Conservation (phyloP, 2,329 filamentous ascomycete species). For the Xylariaceae sp. region DNA sequence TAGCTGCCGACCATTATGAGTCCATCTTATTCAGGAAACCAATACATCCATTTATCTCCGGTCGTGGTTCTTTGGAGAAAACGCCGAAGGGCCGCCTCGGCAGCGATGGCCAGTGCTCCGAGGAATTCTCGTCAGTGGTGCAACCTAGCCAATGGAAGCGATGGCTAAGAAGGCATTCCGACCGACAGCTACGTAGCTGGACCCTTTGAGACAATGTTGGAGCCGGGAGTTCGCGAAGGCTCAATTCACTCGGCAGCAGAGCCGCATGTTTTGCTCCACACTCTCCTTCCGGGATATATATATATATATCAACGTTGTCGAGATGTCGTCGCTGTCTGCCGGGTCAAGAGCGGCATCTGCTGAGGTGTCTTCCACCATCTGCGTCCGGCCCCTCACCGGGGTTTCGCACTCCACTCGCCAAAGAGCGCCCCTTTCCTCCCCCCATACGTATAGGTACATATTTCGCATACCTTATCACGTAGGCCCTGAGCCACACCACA, state of each 20-base stretch:
- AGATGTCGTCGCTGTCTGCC: constrained; percentile 4
- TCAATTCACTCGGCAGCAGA: constrained; percentile 24
- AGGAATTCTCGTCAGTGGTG: constrained; percentile 30
- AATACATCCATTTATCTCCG: too few species aligned
- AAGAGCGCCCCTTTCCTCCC: too few species aligned
- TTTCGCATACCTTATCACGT: neutral
- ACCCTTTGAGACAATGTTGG: constrained; percentile 20
- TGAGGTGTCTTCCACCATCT: too few species aligned
- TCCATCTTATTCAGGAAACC: too few species aligned
- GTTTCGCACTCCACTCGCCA: too few species aligned
- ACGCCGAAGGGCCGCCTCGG: too few species aligned
- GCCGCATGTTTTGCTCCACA: constrained; percentile 30
- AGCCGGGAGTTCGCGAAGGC: constrained; percentile 27
- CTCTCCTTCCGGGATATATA: constrained; percentile 6
- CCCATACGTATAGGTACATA: neutral
- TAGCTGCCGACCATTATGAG: too few species aligned
- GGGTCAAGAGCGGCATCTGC: too few species aligned
- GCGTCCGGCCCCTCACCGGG: too few species aligned
- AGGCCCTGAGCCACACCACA: constrained; percentile 1
- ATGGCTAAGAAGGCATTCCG: constrained; percentile 8
- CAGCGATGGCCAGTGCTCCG: constrained; percentile 17
- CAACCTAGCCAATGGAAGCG: constrained; percentile 23
- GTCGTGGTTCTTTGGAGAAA: too few species aligned
- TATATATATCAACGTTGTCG: constrained; percentile 22
- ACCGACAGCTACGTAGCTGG: constrained; percentile 9